Conservation (phyloP, 2,329 filamentous ascomycete genomes). For the Blastomyces parvus region DNA sequence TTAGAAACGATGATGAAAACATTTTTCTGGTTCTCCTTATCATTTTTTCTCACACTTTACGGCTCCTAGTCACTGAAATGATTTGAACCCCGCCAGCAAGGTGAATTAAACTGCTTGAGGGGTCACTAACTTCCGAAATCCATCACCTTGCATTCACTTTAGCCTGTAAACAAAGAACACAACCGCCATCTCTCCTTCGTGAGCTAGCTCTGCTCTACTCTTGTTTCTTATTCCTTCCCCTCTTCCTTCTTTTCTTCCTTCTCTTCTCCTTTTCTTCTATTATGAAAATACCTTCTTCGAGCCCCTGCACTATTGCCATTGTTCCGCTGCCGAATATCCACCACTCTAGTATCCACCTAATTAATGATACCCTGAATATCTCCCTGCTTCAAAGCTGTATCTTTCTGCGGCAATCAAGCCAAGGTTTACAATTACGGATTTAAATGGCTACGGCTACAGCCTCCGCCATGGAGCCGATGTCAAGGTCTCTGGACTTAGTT, state of each 20-base stretch:
- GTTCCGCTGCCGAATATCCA: not conserved
- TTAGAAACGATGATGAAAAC: not conserved
- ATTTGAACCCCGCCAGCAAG: not conserved
- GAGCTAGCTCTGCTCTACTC: conserved; percentile 10
- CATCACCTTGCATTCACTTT: conserved; percentile 9
- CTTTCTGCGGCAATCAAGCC: not conserved
- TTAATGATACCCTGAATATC: not conserved
- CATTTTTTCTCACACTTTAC: not conserved
- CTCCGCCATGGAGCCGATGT: conserved; percentile 7
- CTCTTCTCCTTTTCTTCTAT: conserved; percentile 6
- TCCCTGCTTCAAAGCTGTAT: not conserved
- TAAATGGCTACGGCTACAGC: conserved; percentile 15
- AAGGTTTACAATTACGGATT: not conserved
- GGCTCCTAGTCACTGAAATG: not conserved
- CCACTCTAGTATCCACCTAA: not conserved
- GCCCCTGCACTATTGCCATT: not conserved
- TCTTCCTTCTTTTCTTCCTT: conserved; percentile 6
- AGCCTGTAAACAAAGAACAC: conserved; percentile 13
- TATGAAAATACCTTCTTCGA: not conserved
- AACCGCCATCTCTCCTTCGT: conserved; percentile 8
- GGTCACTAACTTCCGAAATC: conserved; percentile 2
- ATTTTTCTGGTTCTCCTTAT: not conserved
- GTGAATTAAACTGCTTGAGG: not conserved
- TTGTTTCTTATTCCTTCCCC: not conserved
- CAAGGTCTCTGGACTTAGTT: conserved; percentile 14